Base-by-base conservation (phyloP, 2,329 filamentous ascomycete species). In the Nothomitra cinnamomea region DNA sequence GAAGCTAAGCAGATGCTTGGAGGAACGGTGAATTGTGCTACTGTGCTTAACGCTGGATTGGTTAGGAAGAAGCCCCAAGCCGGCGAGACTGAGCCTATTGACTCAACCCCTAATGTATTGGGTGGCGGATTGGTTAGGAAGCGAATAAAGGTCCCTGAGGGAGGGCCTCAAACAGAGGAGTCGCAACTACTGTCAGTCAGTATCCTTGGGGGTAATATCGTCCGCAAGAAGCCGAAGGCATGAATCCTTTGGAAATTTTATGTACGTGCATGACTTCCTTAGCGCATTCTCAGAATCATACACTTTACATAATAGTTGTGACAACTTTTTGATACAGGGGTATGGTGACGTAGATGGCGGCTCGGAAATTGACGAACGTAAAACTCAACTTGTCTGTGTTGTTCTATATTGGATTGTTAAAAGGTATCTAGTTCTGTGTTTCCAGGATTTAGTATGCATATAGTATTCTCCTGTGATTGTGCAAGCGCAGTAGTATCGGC, bases 71-170 rank as follows among this genome's bases (percentile, higher is more conserved):
- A 76, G 64, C 55, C 53, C 47, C 28, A 48, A 28, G 36, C 50
- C 22, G 6, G 49, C 25, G 24, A 36, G n/a, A 40, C 19, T 12
- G 45, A 56, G n/a, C 45, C 36, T 7, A 8, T 41, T 13, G 56
- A 56, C 24, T 32, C 47, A 40, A 1, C 45, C 51, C 49, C 71
- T 7, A 80, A 79, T 61, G 66, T 78, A 8, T 66, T 81, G 17
- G 63, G 66, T 1, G 67, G 66, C 15, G 69, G 72, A 0, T 65
- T 79, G 57, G 65, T 80, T 28, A 70, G 76, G 54, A 80, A 79
- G 67, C 82, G 80, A 64, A 64, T 71, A 24, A 82, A 80, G 62
- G 12, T 24, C 28, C 13, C 15, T 24, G 53, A 22, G n/a, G 22
- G 10, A 8, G 53, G 13, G 15, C 21, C 13, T 54, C 17, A 3